These are phyloP conservation scores for Pythium scleroteichum DNA, from an alignment of 352 stramenopile genomes.

Conservation along the genomic window DNA sequence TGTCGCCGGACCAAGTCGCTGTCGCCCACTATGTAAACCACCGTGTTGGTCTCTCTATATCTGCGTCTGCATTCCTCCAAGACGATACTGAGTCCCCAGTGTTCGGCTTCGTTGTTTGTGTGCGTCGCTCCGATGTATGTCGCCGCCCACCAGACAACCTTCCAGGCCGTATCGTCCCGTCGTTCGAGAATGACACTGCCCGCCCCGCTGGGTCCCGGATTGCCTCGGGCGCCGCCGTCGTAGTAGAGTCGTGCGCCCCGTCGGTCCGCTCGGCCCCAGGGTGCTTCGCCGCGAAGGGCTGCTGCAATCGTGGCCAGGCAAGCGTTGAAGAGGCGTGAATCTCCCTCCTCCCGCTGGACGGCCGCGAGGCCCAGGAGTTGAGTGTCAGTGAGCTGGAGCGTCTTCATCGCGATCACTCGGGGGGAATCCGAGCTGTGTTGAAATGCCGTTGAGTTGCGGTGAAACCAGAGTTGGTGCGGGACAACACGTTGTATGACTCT, in stretches of 20 bases:
- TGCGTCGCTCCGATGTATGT: not conserved
- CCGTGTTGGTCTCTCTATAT: no score
- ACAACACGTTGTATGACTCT: not conserved
- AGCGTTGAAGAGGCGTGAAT: no score
- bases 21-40: no score
- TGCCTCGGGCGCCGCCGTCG: conserved; percentile 7
- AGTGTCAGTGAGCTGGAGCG: no score
- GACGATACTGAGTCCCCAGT: no score
- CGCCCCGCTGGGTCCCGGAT: not conserved
- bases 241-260: conserved; percentile 16
- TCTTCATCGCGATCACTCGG: no score
- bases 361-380: not conserved
- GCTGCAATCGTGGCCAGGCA: no score
- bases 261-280: no score
- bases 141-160: conserved; percentile 8
- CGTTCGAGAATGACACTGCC: conserved; percentile 6
- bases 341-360: no score
- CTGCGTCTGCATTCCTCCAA: no score
- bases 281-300: no score
- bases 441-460: conserved; percentile 6
- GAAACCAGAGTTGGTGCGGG: conserved; percentile 8
- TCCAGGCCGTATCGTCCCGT: not conserved
- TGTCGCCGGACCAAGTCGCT: no score
- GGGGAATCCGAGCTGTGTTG: not conserved
- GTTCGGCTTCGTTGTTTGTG: conserved; percentile 13